Evolutionary conservation across 2,329 filamentous ascomycete species (phyloP), one percentile per base, ranked within the genome.

Genomic region (Claviceps monticola): DNA sequence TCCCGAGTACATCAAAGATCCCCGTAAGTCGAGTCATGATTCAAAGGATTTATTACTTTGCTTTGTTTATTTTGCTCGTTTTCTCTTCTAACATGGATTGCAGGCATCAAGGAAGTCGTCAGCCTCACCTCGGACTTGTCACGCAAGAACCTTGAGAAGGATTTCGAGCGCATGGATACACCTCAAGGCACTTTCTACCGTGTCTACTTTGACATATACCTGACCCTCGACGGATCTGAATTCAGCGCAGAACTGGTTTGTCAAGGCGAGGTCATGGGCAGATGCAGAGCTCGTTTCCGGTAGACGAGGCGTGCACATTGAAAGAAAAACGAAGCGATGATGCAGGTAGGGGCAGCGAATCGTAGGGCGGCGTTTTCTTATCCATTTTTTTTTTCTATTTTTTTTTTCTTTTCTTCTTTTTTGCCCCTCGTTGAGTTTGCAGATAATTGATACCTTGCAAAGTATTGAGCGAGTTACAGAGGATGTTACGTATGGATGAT

Each of bases 171-270:
- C 65, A 97, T 97, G 93, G 93, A 97, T 67, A 97, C 93, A 1
- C 90, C 93, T 5, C 91, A 98, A 68, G 93, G 93, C 56, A 94
- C 88, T 3, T 95, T 95, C 69, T 95, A 95, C 74, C 83, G 88
- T 57, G 82, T 85, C 56, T 85, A 84, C 68, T 84, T 84, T 59
- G 82, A 84, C 60, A 84, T 85, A 58, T 94, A 95, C 69, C 80
- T 98, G 58, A 97, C 93, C 0, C 83, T 98, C 16, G 93, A 98
- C 63, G 93, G 93, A 21, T 95, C 88, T 50, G 93, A 98, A 68
- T 97, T 98, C 74, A 97, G 93, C 61, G 93, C 93, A 50, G 93
- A 97, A 73, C 75, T 98, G 41, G 91, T 97, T n/a, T 98, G 93
- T 72, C 93, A 98, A 69, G 93, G 93, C 63, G 93, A 97, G 69